Percentiles rank a stretch among this genome's conserved stretches.
Conservation (phyloP, 2,329 filamentous ascomycete genomes). For the Rhexocercosporidium sp. region DNA sequence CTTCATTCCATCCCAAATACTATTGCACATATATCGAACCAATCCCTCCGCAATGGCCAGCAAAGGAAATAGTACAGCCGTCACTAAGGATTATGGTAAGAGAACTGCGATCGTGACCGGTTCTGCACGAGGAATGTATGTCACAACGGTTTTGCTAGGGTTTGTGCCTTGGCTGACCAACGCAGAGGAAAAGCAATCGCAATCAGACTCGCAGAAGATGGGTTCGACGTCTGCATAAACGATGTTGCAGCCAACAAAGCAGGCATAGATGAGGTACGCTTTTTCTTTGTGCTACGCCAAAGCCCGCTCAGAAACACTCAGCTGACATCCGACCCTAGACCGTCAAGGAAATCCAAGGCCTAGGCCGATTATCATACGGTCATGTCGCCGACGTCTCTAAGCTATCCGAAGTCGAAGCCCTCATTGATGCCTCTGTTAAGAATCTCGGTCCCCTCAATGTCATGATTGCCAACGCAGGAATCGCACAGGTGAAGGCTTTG, state of each 20-base stretch:
- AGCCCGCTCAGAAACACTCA: neutral
- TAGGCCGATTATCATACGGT: constrained; percentile 58
- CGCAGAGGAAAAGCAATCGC: constrained; percentile 65
- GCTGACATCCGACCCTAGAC: constrained; percentile 34
- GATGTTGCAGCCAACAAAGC: constrained; percentile 60
- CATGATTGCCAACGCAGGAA: constrained; percentile 42
- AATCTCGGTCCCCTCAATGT: constrained; percentile 38
- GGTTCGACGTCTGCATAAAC: constrained; percentile 70
- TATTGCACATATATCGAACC: neutral
- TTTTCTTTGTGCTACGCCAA: constrained; percentile 34
- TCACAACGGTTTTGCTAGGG: constrained; percentile 8
- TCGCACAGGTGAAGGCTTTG: constrained; percentile 38
- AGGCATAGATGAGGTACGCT: constrained; percentile 54
- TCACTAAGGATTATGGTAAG: constrained; percentile 39
- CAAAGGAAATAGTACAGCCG: constrained; percentile 32
- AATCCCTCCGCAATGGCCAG: constrained; percentile 16
- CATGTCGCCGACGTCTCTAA: constrained; percentile 63
- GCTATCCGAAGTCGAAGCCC: constrained; percentile 36
- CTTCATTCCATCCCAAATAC: neutral
- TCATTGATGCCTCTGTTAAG: constrained; percentile 36
- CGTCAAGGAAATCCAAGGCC: constrained; percentile 55
- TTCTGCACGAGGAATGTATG: constrained; percentile 48
- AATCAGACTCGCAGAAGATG: constrained; percentile 65
- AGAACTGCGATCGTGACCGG: constrained; percentile 48
- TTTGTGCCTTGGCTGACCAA: neutral